phyloP scores from a whole-genome alignment of 1,139 yeast species.

The Blastobotrys elegans region DNA sequence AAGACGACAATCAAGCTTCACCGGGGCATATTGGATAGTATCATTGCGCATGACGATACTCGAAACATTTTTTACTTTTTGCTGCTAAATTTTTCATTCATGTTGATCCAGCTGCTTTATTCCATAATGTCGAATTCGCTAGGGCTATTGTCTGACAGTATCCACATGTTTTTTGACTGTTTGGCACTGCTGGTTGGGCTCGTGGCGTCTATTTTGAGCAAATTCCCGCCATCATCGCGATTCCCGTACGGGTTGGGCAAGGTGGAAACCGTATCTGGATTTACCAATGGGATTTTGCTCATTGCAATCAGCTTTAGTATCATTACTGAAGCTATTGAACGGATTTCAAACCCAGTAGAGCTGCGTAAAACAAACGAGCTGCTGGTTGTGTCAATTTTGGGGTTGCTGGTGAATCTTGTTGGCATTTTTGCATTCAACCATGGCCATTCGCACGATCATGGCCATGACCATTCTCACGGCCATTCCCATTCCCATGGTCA shows the following conservation, averaged over 20 bases:
- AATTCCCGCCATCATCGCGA: slow-evolving; percentile 55
- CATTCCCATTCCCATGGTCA: slow-evolving; percentile 18
- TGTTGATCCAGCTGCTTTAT: slow-evolving; percentile 88
- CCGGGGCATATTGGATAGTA: slow-evolving; percentile 34
- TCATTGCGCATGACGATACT: slow-evolving; percentile 60
- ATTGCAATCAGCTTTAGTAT: slow-evolving; percentile 89
- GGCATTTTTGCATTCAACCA: slow-evolving; percentile 95
- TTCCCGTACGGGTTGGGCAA: slow-evolving; percentile 85
- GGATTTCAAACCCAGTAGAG: slow-evolving; percentile 71
- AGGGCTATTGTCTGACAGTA: slow-evolving; percentile 85
- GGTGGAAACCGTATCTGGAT: slow-evolving; percentile 90
- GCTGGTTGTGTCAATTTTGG: slow-evolving; percentile 75
- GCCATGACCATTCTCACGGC: slow-evolving; percentile 26
- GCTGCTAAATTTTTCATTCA: slow-evolving; percentile 79
- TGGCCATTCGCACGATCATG: slow-evolving; percentile 47
- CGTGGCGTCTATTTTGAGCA: slow-evolving; percentile 68
- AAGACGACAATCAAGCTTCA: slow-evolving; percentile 11
- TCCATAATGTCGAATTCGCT: slow-evolving; percentile 89
- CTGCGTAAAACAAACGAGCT: slow-evolving; percentile 81
- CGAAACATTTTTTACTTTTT: slow-evolving; percentile 84
- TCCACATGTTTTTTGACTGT: slow-evolving; percentile 96
- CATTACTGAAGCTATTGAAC: slow-evolving; percentile 76
- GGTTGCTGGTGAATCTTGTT: slow-evolving; percentile 80
- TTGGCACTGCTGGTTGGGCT: slow-evolving; percentile 84
- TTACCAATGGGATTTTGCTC: slow-evolving; percentile 84